Evolutionary conservation across 257 asterid species (phyloP), one percentile per base, ranked within the genome.

Genomic region (Petunia axillaris): DNA sequence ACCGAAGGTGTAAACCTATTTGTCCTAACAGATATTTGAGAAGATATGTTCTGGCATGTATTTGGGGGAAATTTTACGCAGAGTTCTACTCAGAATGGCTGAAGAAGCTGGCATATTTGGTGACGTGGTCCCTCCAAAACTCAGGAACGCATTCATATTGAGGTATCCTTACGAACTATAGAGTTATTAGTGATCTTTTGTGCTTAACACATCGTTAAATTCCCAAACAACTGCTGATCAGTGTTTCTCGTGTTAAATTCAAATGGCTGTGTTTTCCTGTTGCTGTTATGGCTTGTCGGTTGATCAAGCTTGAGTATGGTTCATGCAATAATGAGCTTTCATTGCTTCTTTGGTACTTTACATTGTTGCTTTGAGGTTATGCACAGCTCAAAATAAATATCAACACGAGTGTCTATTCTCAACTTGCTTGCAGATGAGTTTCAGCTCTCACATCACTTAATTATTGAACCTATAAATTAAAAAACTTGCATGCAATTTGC

Each of bases 41-140:
- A 94, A 94, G 90, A 40, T 92, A 44, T 90, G 82, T 40, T 92
- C 97, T 10, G 98, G 98, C 75, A 92, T 94, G 98, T 94, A 94
- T 87, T 85, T 94, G 90, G 98, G 97, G 75, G 98, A 94, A 86
- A 88, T 94, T 52, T 79, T 94, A 73, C 94, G 97, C 58, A 83
- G 92, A 87, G 92, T 94, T 75, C 81, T 94, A 53, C 90, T 87
- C 10, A 90, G 81, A 82, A 55, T 94, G 94, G 93, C 97, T 67
- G 91, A 86, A 39, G 97, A 92, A 86, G 90, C 97, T 60, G 87
- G 84, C 80, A 87, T 94, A 76, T 94, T 94, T 40, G 97, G 98
- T 8, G 93, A 92, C 41, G 93, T 85, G 73, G 95, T 92, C 82
- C 98, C 98, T 1, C 83, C 88, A 43, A 94, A 90, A 77, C 95